These are phyloP conservation scores for Cenchrus purpureus DNA, from an alignment of 176 grass and related monocot genomes.

Conservation along the genomic window DNA sequence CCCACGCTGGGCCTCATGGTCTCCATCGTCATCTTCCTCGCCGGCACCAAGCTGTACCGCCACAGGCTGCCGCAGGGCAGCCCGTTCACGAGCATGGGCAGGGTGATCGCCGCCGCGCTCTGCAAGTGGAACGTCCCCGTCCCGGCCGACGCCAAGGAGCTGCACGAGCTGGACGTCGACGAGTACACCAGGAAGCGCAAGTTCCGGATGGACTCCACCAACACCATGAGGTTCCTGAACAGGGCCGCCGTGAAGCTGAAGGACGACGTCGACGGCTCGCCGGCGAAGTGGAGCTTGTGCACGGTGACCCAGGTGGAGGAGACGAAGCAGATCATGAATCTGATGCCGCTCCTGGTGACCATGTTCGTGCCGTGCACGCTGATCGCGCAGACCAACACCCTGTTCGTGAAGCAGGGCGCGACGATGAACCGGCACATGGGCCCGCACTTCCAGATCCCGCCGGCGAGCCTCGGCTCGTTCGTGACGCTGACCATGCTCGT, in stretches of 20 bases:
- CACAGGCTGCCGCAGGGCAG: constrained; percentile 80
- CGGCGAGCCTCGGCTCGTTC: constrained; percentile 66
- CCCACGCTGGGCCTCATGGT: constrained; percentile 58
- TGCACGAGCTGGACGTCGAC: constrained; percentile 61
- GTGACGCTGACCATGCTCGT: constrained; percentile 79
- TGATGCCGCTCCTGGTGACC: constrained; percentile 57
- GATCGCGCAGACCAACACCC: constrained; percentile 69
- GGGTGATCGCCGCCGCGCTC: constrained; percentile 55
- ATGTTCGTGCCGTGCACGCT: constrained; percentile 78
- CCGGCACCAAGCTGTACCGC: constrained; percentile 77
- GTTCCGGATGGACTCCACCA: constrained; percentile 62
- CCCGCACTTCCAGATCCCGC: constrained; percentile 57
- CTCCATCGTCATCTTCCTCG: constrained; percentile 68
- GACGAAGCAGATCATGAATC: constrained; percentile 71
- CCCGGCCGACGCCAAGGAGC: constrained; percentile 57
- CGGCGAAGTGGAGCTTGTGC: constrained; percentile 53
- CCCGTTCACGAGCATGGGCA: constrained; percentile 65
- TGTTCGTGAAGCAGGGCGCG: constrained; percentile 81
- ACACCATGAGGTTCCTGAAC: constrained; percentile 67
- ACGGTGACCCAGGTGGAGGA: constrained; percentile 75
- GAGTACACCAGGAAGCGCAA: constrained; percentile 39
- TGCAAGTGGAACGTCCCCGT: constrained; percentile 43
- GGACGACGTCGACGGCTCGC: background rate
- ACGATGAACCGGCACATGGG: constrained; percentile 71
- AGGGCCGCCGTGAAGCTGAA: constrained; percentile 61